Percentiles rank a stretch among this genome's conserved stretches.
Evolutionary conservation across 2,329 filamentous ascomycete genomes (phyloP).

Genomic region (Trichoderma sp.): DNA sequence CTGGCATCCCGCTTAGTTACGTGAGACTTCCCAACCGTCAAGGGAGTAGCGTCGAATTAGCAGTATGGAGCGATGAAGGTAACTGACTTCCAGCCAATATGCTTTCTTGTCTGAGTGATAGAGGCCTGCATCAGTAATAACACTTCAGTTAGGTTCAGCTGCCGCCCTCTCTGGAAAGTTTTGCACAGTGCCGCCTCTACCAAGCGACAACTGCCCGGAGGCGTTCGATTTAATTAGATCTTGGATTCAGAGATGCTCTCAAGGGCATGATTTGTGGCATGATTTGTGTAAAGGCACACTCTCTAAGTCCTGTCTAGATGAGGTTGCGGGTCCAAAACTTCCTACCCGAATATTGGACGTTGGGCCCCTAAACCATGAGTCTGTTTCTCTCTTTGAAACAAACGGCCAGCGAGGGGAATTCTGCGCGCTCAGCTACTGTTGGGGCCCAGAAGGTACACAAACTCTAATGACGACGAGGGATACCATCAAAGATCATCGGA

Average conservation of each 20-base stretch:
- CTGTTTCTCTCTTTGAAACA: not conserved
- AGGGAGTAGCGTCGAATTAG: not conserved
- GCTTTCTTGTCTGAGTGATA: not conserved
- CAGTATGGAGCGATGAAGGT: not conserved
- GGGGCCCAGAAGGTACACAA: not conserved
- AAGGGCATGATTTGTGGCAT: not conserved
- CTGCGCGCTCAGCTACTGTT: not conserved
- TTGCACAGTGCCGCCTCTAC: not conserved
- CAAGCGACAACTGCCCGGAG: not conserved
- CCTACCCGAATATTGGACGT: not conserved
- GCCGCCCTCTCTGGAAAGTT: not conserved
- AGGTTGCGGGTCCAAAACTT: not conserved
- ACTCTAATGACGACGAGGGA: not conserved
- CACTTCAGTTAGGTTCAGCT: not conserved
- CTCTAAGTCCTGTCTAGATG: fast-evolving
- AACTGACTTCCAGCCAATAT: not conserved
- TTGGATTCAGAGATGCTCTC: not conserved
- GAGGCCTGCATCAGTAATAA: not conserved
- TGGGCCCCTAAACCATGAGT: not conserved
- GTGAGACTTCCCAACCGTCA: no score
- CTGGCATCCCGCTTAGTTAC: no score
- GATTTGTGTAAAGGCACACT: not conserved
- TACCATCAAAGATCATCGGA: not conserved
- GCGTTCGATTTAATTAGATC: not conserved
- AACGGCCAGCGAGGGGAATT: not conserved